Base-by-base conservation (phyloP, 345 rosid genomes). In the Arabis hirsuta region DNA sequence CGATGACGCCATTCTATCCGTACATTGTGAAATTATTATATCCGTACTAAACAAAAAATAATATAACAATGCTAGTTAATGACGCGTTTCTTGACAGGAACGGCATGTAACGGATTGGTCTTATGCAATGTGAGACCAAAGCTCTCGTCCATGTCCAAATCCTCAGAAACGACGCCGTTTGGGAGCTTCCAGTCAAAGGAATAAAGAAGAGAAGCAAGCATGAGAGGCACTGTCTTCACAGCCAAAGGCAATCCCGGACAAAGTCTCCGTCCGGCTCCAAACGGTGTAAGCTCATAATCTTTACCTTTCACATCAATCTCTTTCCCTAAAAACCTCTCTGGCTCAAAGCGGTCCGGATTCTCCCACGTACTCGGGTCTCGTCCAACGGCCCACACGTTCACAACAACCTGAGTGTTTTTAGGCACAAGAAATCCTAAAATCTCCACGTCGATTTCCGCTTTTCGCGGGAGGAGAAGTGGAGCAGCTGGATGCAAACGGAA, bases 151-250 rank as follows among this genome's bases (percentile, higher is more conserved):
- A 81, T 77, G 70, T 83, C 84, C n/a, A 81, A 44, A n/a, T 83
- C 73, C 16, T 73, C 80, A 11, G 66, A 31, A 67, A 6, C 67
- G 57, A 51, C 55, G 8, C 81, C 82, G 19, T 51, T 26, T 0
- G 84, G 81, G 0, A 81, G 72, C 6, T 75, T 69, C 89, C 89
- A 85, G 16, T 85, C 81, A 72, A 85, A 83, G 9, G 66, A 71
- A 53, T 73, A 74, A 19, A 84, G 52, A 19, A 84, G 71, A 45
- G 80, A 66, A 54, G 76, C 85, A 81, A 88, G 72, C 78, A 81
- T 79, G 7, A 81, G 38, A 57, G 72, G 78, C 48, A 88, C 14
- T 81, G 78, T 81, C 58, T 78, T 79, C n/a, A 53, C 12, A 4
- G 78, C 94, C 38, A 84, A 31, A 7, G 84, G 81, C 71, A 84